Percentiles rank a stretch among this genome's conserved stretches.
Evolutionary conservation across 768 basidiomycete genomes (phyloP).

Genomic region (Hemileccinum impolitum): DNA sequence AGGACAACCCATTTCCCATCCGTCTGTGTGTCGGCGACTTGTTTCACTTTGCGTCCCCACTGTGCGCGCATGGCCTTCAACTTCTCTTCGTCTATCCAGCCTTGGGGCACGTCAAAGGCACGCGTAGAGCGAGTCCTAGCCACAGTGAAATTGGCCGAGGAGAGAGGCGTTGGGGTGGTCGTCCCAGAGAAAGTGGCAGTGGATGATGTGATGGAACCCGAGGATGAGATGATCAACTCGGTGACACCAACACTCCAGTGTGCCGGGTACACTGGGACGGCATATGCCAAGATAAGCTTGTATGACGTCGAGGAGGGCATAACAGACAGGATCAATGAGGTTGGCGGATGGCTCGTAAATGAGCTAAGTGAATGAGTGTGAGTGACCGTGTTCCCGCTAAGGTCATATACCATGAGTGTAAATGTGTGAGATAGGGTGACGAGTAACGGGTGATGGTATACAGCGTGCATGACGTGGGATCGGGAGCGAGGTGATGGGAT

Average conservation of each 20-base stretch:
- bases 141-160: conserved; percentile 42
- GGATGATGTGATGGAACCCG: conserved; percentile 13
- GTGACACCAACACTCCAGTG: conserved; percentile 81
- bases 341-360: conserved; percentile 76
- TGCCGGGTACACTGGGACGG: conserved; percentile 72
- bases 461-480: conserved; percentile 57
- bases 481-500: conserved; percentile 42
- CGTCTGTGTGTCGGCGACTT: conserved; percentile 72
- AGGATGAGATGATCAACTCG: conserved; percentile 61
- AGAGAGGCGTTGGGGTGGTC: conserved; percentile 8
- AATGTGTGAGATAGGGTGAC: conserved; percentile 68
- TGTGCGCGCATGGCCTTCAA: conserved; percentile 65
- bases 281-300: conserved; percentile 72
- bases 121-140: conserved; percentile 59
- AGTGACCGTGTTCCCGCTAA: conserved; percentile 48
- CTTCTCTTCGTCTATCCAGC: conserved; percentile 68
- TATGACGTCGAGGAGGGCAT: conserved; percentile 52
- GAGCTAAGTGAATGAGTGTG: conserved; percentile 69
- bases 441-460: conserved; percentile 76
- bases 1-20: conserved; percentile 86
- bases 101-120: conserved; percentile 66
- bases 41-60: conserved; percentile 70
- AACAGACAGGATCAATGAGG: conserved; percentile 73
- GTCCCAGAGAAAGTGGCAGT: conserved; percentile 4
- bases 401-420: conserved; percentile 67